Evolutionary conservation across 2,329 filamentous ascomycete species (phyloP).

Genomic region (Aspergillus quadricinctus): DNA sequence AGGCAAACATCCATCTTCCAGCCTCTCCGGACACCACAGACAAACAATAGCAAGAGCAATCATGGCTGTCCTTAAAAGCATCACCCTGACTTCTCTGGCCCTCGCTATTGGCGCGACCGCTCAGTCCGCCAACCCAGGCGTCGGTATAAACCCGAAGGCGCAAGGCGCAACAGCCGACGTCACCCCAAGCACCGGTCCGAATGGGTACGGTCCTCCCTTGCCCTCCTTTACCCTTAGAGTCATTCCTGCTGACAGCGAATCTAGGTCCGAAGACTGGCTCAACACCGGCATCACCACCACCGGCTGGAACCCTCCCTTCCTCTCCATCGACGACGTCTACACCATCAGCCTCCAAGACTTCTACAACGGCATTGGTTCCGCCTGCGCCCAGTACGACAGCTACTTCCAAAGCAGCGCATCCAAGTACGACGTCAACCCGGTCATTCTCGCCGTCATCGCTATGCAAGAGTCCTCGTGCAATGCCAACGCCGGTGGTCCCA

Average conservation of each 20-base stretch:
- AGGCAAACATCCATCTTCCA: not conserved
- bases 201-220: not conserved
- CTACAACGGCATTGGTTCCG: constrained; percentile 12
- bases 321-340: constrained; percentile 17
- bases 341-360: constrained; percentile 15
- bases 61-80: not conserved
- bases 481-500: not conserved
- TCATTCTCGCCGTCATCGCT: constrained; percentile 24
- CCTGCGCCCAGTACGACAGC: constrained; percentile 28
- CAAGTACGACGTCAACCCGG: constrained; percentile 31
- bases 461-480: not conserved
- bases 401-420: constrained; percentile 29
- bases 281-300: not conserved
- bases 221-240: fast-evolving
- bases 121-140: not conserved
- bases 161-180: not conserved
- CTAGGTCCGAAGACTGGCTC: not conserved
- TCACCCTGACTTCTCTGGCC: not conserved
- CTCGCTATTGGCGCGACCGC: not conserved
- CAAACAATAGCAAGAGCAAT: not conserved
- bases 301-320: constrained; percentile 34
- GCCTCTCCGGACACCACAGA: too few species aligned
- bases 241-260: not conserved
- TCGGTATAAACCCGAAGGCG: not conserved
- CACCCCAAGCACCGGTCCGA: not conserved